Evolutionary conservation across 2,329 filamentous ascomycete genomes (phyloP).

Genomic region (Alternaria sp.): DNA sequence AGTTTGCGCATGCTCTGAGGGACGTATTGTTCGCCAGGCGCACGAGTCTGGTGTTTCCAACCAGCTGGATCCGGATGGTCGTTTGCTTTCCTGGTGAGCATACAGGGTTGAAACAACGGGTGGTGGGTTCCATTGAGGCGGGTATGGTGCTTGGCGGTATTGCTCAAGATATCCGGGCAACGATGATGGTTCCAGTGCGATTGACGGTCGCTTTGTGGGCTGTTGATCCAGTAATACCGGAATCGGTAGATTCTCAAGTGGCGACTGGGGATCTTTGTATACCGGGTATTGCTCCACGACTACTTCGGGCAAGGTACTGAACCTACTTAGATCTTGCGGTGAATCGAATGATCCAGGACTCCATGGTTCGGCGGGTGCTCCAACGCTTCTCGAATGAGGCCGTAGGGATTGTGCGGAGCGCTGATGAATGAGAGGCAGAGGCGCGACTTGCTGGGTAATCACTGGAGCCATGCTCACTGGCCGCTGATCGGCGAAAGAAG

Average conservation of each 20-base stretch:
- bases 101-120: conserved; percentile 36
- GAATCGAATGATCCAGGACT: conserved; percentile 27
- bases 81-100: conserved; percentile 19
- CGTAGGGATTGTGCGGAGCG: conserved; percentile 14
- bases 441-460: conserved; percentile 1
- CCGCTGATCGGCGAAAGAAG: conserved; percentile 2
- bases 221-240: conserved; percentile 18
- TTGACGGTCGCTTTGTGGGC: conserved; percentile 3
- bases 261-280: conserved; percentile 10
- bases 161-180: conserved; percentile 39
- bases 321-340: conserved; percentile 5
- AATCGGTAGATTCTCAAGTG: conserved; percentile 21
- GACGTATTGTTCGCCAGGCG: conserved; percentile 35
- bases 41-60: conserved; percentile 33
- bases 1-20: conserved; percentile 22
- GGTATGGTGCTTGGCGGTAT: conserved; percentile 42
- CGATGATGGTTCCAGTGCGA: conserved; percentile 18
- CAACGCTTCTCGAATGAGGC: conserved; percentile 20
- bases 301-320: conserved; percentile 29
- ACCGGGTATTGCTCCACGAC: conserved; percentile 8
- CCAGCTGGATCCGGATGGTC: conserved; percentile 32
- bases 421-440: conserved; percentile 5
- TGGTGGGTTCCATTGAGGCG: conserved; percentile 41
- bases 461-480: not conserved
- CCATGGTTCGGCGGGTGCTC: conserved; percentile 22